Evolutionary conservation across 768 basidiomycete species (phyloP).

Genomic region (Boletus subparvulus): DNA sequence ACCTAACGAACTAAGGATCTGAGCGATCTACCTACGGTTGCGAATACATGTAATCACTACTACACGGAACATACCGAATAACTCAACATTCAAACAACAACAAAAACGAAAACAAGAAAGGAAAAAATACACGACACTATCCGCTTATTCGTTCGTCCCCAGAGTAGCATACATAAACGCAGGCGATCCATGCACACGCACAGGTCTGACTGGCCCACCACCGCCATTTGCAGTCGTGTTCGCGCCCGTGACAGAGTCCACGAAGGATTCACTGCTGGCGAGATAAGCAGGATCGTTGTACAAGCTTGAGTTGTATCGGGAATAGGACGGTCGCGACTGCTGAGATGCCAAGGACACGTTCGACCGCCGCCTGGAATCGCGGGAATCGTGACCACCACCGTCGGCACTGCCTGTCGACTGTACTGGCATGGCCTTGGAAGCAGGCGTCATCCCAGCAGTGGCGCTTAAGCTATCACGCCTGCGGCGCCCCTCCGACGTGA

Average conservation of each 20-base stretch:
- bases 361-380: conserved; percentile 22
- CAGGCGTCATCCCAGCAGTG: conserved; percentile 29
- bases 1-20: background rate
- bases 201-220: conserved; percentile 17
- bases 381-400: conserved; percentile 8
- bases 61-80: conserved; percentile 11
- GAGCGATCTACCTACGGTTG: background rate
- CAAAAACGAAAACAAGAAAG: background rate
- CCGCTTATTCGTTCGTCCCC: conserved; percentile 13
- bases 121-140: background rate
- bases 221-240: conserved; percentile 28
- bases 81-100: conserved; percentile 2
- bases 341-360: conserved; percentile 24
- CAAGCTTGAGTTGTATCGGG: conserved; percentile 20
- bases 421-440: conserved; percentile 11
- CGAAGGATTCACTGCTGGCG: conserved; percentile 27
- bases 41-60: conserved; percentile 5
- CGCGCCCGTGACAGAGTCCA: conserved; percentile 23
- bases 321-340: conserved; percentile 14
- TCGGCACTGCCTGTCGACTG: conserved; percentile 10
- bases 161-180: conserved; percentile 17
- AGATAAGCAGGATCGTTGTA: conserved; percentile 31
- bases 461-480: conserved; percentile 23
- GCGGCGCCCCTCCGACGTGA: conserved; percentile 27
- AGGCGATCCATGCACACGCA: conserved; percentile 22